Base-by-base conservation (phyloP, 306 rosid genomes). In the Trifolium repens region DNA sequence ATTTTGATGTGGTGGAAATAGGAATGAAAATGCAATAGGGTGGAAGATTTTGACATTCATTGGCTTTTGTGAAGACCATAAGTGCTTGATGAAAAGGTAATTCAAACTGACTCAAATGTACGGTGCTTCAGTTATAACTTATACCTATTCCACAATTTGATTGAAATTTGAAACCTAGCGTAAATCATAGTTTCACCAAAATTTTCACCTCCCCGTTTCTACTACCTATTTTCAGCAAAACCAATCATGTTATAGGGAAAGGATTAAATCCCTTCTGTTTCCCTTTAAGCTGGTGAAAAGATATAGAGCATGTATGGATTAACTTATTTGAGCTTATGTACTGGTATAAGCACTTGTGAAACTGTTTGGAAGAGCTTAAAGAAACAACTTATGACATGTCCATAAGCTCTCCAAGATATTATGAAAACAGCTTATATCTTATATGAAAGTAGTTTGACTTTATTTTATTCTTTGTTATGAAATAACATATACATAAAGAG, bases 171-270 rank as follows among this genome's bases (percentile, higher is more conserved):
- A 40, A 34, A 59, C 40, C 13, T 17, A 17, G 0, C 64, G 10
- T 13, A 24, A 55, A 42, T 26, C 44, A 53, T 22, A 40, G 30
- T 22, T n/a, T 5, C 19, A 39, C 6, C 50, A 78, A 78, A 63
- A 3, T 24, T 52, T 54, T 72, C 54, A 72, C 73, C 12, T 5
- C 14, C 67, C 54, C 39, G 14, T 49, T 52, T 52, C 73, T 43
- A 43, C 19, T 43, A 26, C 35, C 16, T 16, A 44, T 69, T 26
- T 71, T 62, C 67, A 71, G 59, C 72, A 35, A 32, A 70, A 71
- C 59, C 69, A 79, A 66, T 64, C 74, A 44, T 16, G 14, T 8
- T 15, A 4, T 7, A 46, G 12, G 52, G 24, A 34, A 27, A 26
- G 39, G 46, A 32, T 69, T 1, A 30, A 69, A n/a, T 49, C 4